Conservation (phyloP, 163 green algal genomes). For the Chlorella variabilis region DNA sequence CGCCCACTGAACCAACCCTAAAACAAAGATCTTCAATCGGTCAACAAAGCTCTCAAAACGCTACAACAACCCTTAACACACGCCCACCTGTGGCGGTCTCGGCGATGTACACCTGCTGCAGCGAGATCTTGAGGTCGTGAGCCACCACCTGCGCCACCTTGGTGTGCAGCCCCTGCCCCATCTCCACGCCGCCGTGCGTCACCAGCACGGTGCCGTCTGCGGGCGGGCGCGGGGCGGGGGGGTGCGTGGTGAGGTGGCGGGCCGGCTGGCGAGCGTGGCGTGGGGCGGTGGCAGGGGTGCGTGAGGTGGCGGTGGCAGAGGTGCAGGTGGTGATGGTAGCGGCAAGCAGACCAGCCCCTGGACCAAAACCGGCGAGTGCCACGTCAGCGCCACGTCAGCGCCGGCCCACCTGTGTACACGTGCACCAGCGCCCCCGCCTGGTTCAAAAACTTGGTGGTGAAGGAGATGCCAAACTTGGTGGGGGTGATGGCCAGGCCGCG, state of each 20-base stretch:
- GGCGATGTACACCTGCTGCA: conserved; percentile 85
- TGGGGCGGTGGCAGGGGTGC: not conserved
- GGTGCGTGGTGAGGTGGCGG: not conserved
- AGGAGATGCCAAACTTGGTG: conserved; percentile 98
- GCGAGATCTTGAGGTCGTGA: conserved; percentile 76
- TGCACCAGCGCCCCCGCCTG: conserved; percentile 92
- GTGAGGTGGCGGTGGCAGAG: too few relatives aligned
- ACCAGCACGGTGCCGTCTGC: conserved; percentile 92
- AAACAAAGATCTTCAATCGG: too few relatives aligned
- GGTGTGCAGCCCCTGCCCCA: conserved; percentile 98
- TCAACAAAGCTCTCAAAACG: too few relatives aligned
- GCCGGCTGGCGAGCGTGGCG: not conserved
- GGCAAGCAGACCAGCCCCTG: too few relatives aligned
- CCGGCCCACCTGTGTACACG: conserved; percentile 77
- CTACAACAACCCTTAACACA: too few relatives aligned
- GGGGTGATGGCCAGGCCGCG: conserved; percentile 87
- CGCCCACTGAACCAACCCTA: too few relatives aligned
- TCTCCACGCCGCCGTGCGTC: conserved; percentile 96
- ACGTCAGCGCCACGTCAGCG: too few relatives aligned
- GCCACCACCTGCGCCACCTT: conserved; percentile 93
- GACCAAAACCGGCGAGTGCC: not conserved
- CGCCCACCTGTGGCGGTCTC: conserved; percentile 87
- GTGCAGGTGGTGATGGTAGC: too few relatives aligned
- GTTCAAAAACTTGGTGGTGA: conserved; percentile 89
- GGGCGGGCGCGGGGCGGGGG: not conserved